phyloP scores from a whole-genome alignment of 1,284 basidiomycete species.

The Xanthoconium separans region DNA sequence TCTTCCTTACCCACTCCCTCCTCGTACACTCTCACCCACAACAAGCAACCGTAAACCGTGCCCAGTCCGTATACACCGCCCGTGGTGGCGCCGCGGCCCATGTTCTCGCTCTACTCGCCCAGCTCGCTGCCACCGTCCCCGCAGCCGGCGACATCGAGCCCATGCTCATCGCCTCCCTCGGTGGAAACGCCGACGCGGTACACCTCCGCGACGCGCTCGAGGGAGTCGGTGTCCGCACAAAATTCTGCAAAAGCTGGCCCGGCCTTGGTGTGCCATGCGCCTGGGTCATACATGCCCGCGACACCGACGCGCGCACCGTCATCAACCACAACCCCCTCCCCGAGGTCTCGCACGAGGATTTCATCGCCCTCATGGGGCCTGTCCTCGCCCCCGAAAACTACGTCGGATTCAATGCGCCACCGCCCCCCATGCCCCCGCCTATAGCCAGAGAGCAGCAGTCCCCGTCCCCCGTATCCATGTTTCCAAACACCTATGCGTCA shows the following conservation, averaged over 20 bases:
- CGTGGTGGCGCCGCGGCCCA: conserved; percentile 72
- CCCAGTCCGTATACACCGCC: conserved; percentile 62
- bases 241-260: conserved; percentile 72
- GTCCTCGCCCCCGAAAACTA: conserved; percentile 78
- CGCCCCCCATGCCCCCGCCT: conserved; percentile 19
- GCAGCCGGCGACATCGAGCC: conserved; percentile 51
- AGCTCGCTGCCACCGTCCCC: conserved; percentile 43
- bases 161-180: conserved; percentile 70
- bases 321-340: conserved; percentile 84
- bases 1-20: conserved; percentile 73
- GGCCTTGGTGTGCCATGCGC: conserved; percentile 71
- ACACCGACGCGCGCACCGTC: conserved; percentile 61
- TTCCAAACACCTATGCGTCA: conserved; percentile 37
- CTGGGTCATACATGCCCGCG: conserved; percentile 78
- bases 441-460: conserved; percentile 29
- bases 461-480: conserved; percentile 37
- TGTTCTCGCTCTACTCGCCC: conserved; percentile 68
- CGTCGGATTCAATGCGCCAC: conserved; percentile 22
- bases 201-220: conserved; percentile 65
- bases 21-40: conserved; percentile 58
- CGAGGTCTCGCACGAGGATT: conserved; percentile 81
- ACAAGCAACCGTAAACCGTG: conserved; percentile 59
- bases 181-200: conserved; percentile 65
- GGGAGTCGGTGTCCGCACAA: conserved; percentile 62
- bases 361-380: conserved; percentile 72